Evolutionary conservation across 345 rosid genomes (phyloP).

Genomic region (Acer yangbiense): DNA sequence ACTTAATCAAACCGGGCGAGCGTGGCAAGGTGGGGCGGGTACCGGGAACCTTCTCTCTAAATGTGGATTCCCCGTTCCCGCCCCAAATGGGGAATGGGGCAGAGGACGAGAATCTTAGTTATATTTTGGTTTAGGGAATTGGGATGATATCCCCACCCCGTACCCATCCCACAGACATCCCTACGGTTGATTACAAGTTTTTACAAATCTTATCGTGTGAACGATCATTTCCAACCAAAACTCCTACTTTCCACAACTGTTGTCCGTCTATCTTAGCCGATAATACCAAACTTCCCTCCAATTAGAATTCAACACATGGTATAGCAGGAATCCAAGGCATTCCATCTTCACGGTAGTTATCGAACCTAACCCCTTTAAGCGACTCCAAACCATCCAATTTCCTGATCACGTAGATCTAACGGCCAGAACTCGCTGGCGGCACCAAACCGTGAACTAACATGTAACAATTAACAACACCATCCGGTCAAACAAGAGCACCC

Average conservation of each 20-base stretch:
- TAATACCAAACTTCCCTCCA: neutral
- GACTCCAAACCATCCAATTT: constrained; percentile 17
- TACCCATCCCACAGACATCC: no score
- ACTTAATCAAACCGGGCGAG: no score
- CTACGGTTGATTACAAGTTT: no score
- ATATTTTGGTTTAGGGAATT: no score
- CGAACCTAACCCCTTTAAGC: constrained; percentile 20
- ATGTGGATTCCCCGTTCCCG: no score
- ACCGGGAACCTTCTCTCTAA: no score
- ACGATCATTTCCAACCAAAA: neutral
- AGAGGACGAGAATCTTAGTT: no score
- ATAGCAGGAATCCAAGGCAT: constrained; percentile 12
- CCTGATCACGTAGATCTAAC: constrained; percentile 40
- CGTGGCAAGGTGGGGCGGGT: no score
- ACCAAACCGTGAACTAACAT: constrained; percentile 30
- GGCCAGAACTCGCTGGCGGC: constrained; percentile 44
- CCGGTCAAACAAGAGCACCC: constrained; percentile 18
- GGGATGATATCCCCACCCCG: no score
- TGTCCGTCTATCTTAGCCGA: constrained; percentile 25
- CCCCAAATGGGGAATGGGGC: no score
- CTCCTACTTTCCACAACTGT: neutral
- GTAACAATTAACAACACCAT: constrained; percentile 8
- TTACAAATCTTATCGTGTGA: no score
- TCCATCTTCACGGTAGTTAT: constrained; percentile 29
- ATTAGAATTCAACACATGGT: constrained; percentile 6